A percentile compares a stretch with the other conserved stretches of the same genome.
Conservation (phyloP, 2,329 filamentous ascomycete genomes). For the Hyphodiscus sp. region DNA sequence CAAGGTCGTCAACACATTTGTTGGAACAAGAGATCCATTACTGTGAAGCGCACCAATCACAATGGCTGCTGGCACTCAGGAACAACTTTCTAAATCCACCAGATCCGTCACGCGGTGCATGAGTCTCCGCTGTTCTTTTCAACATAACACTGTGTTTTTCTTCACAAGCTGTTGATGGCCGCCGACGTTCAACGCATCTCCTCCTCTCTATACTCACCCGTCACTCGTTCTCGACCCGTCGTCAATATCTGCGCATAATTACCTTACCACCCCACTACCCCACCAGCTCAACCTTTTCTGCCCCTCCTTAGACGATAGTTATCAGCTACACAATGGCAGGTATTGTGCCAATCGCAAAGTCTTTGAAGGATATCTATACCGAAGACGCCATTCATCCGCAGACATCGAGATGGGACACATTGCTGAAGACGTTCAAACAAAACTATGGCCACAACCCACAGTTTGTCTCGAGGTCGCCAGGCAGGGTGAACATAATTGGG, state of each 20-base stretch:
- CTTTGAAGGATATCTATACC: conserved; percentile 78
- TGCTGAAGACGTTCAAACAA: conserved; percentile 65
- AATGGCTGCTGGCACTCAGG: neutral
- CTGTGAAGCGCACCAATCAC: neutral
- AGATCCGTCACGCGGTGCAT: neutral
- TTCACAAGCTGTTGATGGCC: neutral
- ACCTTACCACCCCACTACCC: neutral
- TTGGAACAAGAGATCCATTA: neutral
- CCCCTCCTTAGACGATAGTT: neutral
- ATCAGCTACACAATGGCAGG: conserved; percentile 40
- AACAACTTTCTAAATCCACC: neutral
- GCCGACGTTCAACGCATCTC: neutral
- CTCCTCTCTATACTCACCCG: neutral
- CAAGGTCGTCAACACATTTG: neutral
- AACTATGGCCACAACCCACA: conserved; percentile 64
- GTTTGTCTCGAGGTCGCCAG: conserved; percentile 85
- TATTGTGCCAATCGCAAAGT: conserved; percentile 66
- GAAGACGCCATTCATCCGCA: conserved; percentile 62
- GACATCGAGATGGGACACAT: conserved; percentile 65
- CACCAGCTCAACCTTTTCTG: neutral
- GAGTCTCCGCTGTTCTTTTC: neutral
- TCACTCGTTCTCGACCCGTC: neutral
- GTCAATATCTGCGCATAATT: neutral
- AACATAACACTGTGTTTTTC: neutral
- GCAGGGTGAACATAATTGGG: conserved; percentile 95